These are phyloP conservation scores for Gossypium australe DNA, from an alignment of 345 rosid species.

Conservation along the genomic window DNA sequence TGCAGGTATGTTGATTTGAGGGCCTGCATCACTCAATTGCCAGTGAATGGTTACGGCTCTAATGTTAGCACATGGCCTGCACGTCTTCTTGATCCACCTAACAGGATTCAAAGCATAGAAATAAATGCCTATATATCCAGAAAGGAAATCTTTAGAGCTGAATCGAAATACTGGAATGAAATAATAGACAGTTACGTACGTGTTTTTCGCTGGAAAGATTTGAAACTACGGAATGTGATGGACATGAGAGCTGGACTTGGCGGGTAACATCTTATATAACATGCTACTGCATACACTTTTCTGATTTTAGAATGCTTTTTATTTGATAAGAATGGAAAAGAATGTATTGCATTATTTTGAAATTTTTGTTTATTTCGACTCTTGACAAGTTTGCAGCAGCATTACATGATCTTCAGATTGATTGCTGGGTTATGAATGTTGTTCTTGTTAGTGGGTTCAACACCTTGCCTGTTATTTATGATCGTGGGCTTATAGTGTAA, in stretches of 20 bases:
- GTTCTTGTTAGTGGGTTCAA: slow-evolving; percentile 52
- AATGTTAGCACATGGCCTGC: slow-evolving; percentile 58
- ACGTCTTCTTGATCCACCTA: slow-evolving; percentile 56
- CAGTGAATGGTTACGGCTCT: slow-evolving; percentile 44
- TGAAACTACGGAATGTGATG: slow-evolving; percentile 47
- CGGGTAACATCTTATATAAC: slow-evolving; percentile 34
- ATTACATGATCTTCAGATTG: slow-evolving; percentile 39
- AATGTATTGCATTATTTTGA: not conserved
- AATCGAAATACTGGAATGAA: slow-evolving; percentile 55
- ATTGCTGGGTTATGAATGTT: slow-evolving; percentile 67
- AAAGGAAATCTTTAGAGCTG: slow-evolving; percentile 56
- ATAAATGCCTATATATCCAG: slow-evolving; percentile 55
- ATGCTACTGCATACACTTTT: not conserved
- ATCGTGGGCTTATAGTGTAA: slow-evolving; percentile 38
- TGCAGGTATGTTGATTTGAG: slow-evolving; percentile 48
- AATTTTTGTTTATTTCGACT: slow-evolving; percentile 2
- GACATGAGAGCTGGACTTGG: slow-evolving; percentile 72
- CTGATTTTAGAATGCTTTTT: not conserved
- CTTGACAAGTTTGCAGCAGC: slow-evolving; percentile 59
- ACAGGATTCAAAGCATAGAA: slow-evolving; percentile 53
- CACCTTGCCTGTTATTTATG: slow-evolving; percentile 63
- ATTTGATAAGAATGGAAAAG: not conserved
- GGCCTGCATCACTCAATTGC: slow-evolving; percentile 46
- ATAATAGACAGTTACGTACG: slow-evolving; percentile 44
- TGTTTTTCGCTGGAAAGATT: slow-evolving; percentile 49